Base-by-base conservation (phyloP, 352 stramenopile genomes). In the Globisporangium abappressorium region DNA sequence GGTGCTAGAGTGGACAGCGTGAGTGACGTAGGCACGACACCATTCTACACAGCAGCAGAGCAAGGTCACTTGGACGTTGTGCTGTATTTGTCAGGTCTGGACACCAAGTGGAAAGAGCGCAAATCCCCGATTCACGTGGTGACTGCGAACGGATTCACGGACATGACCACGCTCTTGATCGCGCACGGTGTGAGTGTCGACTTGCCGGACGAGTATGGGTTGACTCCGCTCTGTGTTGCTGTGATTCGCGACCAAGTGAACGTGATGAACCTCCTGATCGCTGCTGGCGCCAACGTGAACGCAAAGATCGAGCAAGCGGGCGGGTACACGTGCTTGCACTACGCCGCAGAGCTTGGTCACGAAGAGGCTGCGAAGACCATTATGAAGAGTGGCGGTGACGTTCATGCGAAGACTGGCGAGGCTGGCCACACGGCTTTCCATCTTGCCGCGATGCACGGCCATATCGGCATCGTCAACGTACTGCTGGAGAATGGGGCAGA, bases 401-500 rank as follows among this genome's bases (percentile, higher is more conserved):
- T 70, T 2, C 20, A 64, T 1, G 28, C 43, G 4, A 58, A 24
- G 36, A 55, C 57, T 2, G 57, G 26, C 11, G 24, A 36, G 43
- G 30, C 24, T 11, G 57, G 57, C 1, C 57, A 65, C 56, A 51
- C 47, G 12, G 43, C 65, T 47, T 22, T 61, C 24, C 62, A 81
- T 55, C 66, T 81, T 70, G 24, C 67, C 5, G 43, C 72, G 54
- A 68, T 84, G 54, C 5, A 84, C 64, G 65, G 47, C 71, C 33
- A 80, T 70, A 30, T 60, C 49, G 3, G 14, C 0, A 62, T 77
- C 38, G 62, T 49, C 28, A 81, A 64, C 46, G 11, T 51, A 30
- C 66, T 68, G 11, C 26, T 57, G 54, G 75, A 70, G 28, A 65
- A 69, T 5, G 57, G 65, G 5, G 64, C 54, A 4, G 64, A 63